These are phyloP conservation scores for Coemansia sp. DNA, from an alignment of 192 early-diverging fungal genomes.

Conservation along the genomic window DNA sequence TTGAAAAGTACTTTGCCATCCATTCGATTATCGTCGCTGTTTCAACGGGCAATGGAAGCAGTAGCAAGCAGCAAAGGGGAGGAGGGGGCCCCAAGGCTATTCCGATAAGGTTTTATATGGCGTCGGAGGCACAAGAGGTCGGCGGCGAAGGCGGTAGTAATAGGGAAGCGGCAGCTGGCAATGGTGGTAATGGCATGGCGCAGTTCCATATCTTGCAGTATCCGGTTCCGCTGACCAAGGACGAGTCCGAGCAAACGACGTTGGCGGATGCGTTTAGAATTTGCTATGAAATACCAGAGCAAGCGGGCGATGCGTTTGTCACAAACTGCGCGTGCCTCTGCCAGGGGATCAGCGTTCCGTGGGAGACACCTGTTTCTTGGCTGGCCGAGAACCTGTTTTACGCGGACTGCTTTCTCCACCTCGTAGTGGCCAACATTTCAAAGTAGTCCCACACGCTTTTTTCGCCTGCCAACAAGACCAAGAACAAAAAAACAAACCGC, in stretches of 20 bases:
- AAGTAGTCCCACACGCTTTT: background rate
- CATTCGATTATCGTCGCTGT: slow-evolving; percentile 31
- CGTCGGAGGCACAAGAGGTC: slow-evolving; percentile 16
- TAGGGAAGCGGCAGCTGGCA: background rate
- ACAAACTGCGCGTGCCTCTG: slow-evolving; percentile 59
- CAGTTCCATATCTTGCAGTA: slow-evolving; percentile 47
- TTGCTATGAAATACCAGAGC: slow-evolving; percentile 58
- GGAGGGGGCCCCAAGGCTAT: slow-evolving; percentile 33
- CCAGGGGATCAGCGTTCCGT: slow-evolving; percentile 71
- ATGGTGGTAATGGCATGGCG: slow-evolving; percentile 1
- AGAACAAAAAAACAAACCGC: background rate
- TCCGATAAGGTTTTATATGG: slow-evolving; percentile 41
- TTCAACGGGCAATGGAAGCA: background rate
- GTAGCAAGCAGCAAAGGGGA: background rate
- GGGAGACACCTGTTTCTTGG: slow-evolving; percentile 76
- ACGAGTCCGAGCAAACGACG: slow-evolving; percentile 18
- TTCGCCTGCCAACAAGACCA: background rate
- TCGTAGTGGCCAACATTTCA: slow-evolving; percentile 57
- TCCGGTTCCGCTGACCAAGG: slow-evolving; percentile 34
- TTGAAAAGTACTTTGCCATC: slow-evolving; percentile 52
- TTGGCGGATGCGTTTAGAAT: slow-evolving; percentile 42
- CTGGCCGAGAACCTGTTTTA: slow-evolving; percentile 74
- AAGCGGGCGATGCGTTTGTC: slow-evolving; percentile 45
- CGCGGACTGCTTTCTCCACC: slow-evolving; percentile 83
- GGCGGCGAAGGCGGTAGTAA: slow-evolving; percentile 1